Evolutionary conservation across 2,329 filamentous ascomycete genomes (phyloP), one percentile per base, ranked within the genome.

Genomic region (Dactylellina parvicollis): DNA sequence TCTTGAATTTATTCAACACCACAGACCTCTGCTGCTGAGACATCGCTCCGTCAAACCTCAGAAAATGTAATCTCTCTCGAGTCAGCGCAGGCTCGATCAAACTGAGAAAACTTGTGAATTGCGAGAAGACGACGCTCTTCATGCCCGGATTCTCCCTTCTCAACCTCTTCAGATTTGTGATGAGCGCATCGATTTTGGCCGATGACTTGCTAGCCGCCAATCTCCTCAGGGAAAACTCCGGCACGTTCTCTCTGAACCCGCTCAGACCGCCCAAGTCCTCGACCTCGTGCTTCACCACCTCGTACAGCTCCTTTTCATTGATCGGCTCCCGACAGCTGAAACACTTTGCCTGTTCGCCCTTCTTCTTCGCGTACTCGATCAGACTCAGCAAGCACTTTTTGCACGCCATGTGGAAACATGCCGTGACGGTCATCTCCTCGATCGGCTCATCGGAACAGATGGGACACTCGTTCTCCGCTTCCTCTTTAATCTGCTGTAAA

Each of bases 391-490:
- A 83, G 78, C 95, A 99, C 75, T 91, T 90, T 81, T 95, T 96
- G 83, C 95, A 99, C 0, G 95, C 93, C 32, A 92, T 96, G 80
- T 99, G 95, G 92, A 95, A 99, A 81, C 95, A 99, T 0, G 92
- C 92, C 0, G 95, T 98, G 1, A 99, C 95, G 0, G 91, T 90
- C 79, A 96, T 94, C 60, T 97, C 90, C 40, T 92, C 87, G 92
- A 98, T 98, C 2, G 93, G 92, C 80, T 98, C 95, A 80, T 98
- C 94, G 2, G 91, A 88, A 81, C 95, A 99, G 57, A 99, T 91
- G 0, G 95, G 94, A 78, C 95, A 99, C 82, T 99, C 95, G 73
- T 90, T 90, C 70, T 90, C 87, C 0, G 91, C 89, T 78, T 98
- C 94, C 61, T 91, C 91, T 76, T 96, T 91, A 50, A 99, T 99